These are phyloP conservation scores for Trichocladium antarcticum DNA, from an alignment of 495 filamentous ascomycete genomes.

Conservation along the genomic window DNA sequence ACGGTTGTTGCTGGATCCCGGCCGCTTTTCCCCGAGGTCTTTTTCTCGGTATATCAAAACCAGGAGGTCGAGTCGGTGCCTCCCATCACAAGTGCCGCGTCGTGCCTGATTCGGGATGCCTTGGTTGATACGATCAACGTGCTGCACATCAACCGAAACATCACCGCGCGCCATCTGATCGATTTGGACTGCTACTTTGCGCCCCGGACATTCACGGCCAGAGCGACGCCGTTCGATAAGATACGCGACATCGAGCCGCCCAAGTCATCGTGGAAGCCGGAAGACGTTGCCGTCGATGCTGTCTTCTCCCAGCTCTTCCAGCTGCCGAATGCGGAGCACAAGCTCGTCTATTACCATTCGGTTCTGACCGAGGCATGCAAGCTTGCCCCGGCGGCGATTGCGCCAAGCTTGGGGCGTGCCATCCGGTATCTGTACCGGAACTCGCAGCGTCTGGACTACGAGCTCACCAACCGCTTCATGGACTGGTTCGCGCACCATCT, in stretches of 20 bases:
- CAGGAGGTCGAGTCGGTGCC: constrained; percentile 92
- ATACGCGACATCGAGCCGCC: constrained; percentile 63
- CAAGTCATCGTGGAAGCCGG: constrained; percentile 85
- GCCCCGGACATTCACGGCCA: constrained; percentile 76
- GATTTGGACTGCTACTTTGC: constrained; percentile 93
- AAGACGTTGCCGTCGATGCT: constrained; percentile 94
- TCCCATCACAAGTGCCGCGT: constrained; percentile 57
- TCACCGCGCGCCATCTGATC: constrained; percentile 77
- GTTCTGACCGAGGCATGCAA: constrained; percentile 92
- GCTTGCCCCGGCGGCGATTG: constrained; percentile 86
- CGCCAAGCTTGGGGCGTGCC: constrained; percentile 86
- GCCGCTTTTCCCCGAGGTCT: constrained; percentile 81
- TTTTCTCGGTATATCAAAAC: constrained; percentile 79
- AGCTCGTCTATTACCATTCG: constrained; percentile 91
- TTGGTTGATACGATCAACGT: constrained; percentile 90
- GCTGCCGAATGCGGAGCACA: constrained; percentile 80
- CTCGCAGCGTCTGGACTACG: constrained; percentile 70
- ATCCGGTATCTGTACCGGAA: constrained; percentile 84
- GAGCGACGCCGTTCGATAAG: constrained; percentile 82
- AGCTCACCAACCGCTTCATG: constrained; percentile 75
- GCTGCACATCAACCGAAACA: constrained; percentile 82
- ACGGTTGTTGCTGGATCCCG: constrained; percentile 61
- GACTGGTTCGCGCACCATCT: constrained; percentile 98
- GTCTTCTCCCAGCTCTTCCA: constrained; percentile 91
- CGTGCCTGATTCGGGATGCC: constrained; percentile 71